Percentiles rank a stretch among this genome's conserved stretches.
Evolutionary conservation across 495 filamentous ascomycete genomes (phyloP).

Genomic region (Penicillium coffeae): DNA sequence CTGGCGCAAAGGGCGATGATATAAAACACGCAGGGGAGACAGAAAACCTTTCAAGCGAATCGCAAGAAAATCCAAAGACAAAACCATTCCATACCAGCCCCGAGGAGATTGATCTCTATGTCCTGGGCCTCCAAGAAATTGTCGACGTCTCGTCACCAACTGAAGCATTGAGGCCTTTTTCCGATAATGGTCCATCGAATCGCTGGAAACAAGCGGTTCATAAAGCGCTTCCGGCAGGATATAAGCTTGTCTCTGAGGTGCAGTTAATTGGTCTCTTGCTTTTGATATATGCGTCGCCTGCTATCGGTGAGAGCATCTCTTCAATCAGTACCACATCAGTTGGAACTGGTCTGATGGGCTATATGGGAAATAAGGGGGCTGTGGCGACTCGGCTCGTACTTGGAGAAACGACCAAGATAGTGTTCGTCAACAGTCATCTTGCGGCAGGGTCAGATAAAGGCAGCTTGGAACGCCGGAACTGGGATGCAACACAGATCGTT

Average conservation of each 20-base stretch:
- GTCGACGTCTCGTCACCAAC: slow-evolving; percentile 73
- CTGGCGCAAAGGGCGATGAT: slow-evolving; percentile 43
- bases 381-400: slow-evolving; percentile 77
- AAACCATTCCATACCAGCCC: slow-evolving; percentile 17
- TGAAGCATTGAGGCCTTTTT: slow-evolving; percentile 64
- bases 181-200: slow-evolving; percentile 62
- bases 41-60: background rate
- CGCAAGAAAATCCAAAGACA: slow-evolving; percentile 5
- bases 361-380: slow-evolving; percentile 94
- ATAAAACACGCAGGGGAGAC: slow-evolving; percentile 16
- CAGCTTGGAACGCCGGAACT: slow-evolving; percentile 77
- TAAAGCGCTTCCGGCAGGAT: slow-evolving; percentile 70
- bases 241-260: slow-evolving; percentile 69
- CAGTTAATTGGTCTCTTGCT: slow-evolving; percentile 84
- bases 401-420: slow-evolving; percentile 82
- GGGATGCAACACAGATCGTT: slow-evolving; percentile 80
- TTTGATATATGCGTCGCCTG: slow-evolving; percentile 79
- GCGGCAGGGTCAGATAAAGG: slow-evolving; percentile 77
- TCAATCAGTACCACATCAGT: slow-evolving; percentile 74
- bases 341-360: slow-evolving; percentile 85
- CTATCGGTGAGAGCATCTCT: slow-evolving; percentile 63
- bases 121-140: slow-evolving; percentile 86
- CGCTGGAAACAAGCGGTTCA: slow-evolving; percentile 76
- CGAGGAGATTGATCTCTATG: slow-evolving; percentile 80
- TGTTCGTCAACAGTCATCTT: slow-evolving; percentile 89